Conservation (phyloP, 345 rosid genomes). For the Heritiera littoralis region DNA sequence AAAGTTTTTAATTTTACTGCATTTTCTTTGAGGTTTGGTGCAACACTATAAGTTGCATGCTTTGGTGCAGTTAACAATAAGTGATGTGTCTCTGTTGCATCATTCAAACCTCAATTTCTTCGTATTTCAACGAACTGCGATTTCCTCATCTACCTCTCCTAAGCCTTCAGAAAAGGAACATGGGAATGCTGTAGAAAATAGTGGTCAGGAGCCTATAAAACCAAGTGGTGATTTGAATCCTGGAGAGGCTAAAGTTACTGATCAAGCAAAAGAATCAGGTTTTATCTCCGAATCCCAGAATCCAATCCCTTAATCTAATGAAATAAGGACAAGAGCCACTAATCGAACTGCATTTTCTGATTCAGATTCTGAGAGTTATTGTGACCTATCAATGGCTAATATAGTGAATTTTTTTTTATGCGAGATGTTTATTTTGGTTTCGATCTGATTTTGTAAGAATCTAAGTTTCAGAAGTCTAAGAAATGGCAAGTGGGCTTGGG, state of each 20-base stretch:
- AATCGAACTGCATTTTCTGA: slow-evolving; percentile 53
- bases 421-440: too few species aligned
- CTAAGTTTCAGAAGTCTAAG: too few species aligned
- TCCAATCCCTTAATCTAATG: slow-evolving; percentile 28
- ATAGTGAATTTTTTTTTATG: slow-evolving; percentile 30
- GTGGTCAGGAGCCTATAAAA: slow-evolving; percentile 30
- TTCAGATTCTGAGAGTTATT: slow-evolving; percentile 65
- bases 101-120: slow-evolving; percentile 38
- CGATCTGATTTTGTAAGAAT: too few species aligned
- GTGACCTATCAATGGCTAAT: slow-evolving; percentile 66
- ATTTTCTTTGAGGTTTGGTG: too few species aligned
- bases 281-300: slow-evolving; percentile 31
- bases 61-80: slow-evolving; percentile 39
- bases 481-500: too few species aligned
- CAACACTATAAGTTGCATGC: not conserved
- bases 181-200: slow-evolving; percentile 25
- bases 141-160: slow-evolving; percentile 66
- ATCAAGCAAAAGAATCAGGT: slow-evolving; percentile 46
- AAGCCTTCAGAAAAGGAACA: slow-evolving; percentile 49
- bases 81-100: slow-evolving; percentile 48
- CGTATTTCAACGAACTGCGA: slow-evolving; percentile 49
- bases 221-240: slow-evolving; percentile 23
- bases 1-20: not conserved
- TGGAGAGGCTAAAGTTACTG: slow-evolving; percentile 29
- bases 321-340: slow-evolving; percentile 43